These are phyloP conservation scores for Kwoniella shandongensis DNA, from an alignment of 768 basidiomycete genomes.

Conservation along the genomic window DNA sequence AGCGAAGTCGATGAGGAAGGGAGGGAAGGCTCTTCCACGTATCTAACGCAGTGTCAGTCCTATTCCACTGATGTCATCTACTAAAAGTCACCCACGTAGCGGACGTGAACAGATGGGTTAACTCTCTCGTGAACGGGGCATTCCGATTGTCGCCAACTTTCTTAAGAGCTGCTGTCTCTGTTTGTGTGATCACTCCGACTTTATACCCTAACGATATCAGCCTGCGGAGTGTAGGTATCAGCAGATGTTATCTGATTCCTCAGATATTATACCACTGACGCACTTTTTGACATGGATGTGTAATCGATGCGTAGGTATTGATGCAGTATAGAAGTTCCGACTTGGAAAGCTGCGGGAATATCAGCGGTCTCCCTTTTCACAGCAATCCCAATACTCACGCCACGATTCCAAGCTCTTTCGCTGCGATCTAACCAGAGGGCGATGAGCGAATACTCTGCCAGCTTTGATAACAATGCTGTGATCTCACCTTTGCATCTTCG, in stretches of 20 bases:
- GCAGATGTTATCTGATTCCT: not conserved
- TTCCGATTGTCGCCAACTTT: constrained; percentile 52
- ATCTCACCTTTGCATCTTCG: constrained; percentile 51
- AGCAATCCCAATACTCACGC: constrained; percentile 27
- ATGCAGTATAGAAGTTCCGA: constrained; percentile 53
- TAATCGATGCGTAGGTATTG: constrained; percentile 52
- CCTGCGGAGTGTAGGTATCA: constrained; percentile 18
- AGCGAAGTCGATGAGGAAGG: constrained; percentile 47
- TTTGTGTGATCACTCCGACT: constrained; percentile 54
- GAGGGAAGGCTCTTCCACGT: constrained; percentile 63
- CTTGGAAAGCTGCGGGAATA: constrained; percentile 40
- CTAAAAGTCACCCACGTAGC: constrained; percentile 66
- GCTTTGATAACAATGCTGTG: not conserved
- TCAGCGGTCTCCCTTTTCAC: constrained; percentile 1
- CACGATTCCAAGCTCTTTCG: constrained; percentile 51
- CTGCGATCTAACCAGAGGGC: constrained; percentile 33
- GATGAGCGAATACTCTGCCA: not conserved
- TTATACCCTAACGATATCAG: constrained; percentile 53
- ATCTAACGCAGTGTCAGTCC: constrained; percentile 57
- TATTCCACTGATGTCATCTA: not conserved
- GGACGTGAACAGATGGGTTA: constrained; percentile 79
- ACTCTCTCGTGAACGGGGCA: constrained; percentile 53
- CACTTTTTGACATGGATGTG: constrained; percentile 54
- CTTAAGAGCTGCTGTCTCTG: constrained; percentile 54
- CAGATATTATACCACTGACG: constrained; percentile 1